Evolutionary conservation across 1,139 yeast species (phyloP), one percentile per base, ranked within the genome.

Genomic region (Arxiozyma slooffiae): DNA sequence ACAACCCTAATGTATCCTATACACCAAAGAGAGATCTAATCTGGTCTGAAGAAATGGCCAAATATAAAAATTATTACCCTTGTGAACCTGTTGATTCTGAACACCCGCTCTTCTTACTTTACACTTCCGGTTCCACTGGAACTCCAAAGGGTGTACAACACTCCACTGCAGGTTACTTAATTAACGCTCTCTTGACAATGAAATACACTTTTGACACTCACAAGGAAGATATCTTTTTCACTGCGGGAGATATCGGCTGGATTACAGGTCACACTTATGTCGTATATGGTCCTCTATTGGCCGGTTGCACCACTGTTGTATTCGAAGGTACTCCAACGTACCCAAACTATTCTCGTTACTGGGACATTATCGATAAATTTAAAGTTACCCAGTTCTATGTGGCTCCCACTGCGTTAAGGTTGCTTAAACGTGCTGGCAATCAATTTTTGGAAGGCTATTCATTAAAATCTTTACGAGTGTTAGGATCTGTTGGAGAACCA

Each of bases 71-170:
- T 52, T 89, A 87, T 73, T 75, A 78, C 61, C 87, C 97, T 37
- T 95, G 95, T 48, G 87, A 79, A 44, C 82, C 96, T 20, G 96
- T 90, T 51, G 79, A 81, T 69, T 73, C 96, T 38, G 97, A 90
- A 73, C 96, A 90, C 71, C 97, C 97, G 49, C 76, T 90, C 61
- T 90, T 90, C 76, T 76, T 90, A 74, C 80, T 90, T 57, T 90
- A 90, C 73, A 90, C 97, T 51, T 88, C 97, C 22, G 97, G 97
- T 52, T 88, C 97, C 37, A 90, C 97, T 41, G 97, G 97, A 57
- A 81, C 94, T 60, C 97, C 97, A 69, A 90, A 90, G 77, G 97
- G 97, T 71, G 95, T 90, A 55, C 95, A 88, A 61, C 94, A 85
- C 67, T 75, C 82, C 47, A 84, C 92, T 48, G 94, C 89, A 9